Base-by-base conservation (phyloP, 495 filamentous ascomycete species). In the Penicillium daleae region DNA sequence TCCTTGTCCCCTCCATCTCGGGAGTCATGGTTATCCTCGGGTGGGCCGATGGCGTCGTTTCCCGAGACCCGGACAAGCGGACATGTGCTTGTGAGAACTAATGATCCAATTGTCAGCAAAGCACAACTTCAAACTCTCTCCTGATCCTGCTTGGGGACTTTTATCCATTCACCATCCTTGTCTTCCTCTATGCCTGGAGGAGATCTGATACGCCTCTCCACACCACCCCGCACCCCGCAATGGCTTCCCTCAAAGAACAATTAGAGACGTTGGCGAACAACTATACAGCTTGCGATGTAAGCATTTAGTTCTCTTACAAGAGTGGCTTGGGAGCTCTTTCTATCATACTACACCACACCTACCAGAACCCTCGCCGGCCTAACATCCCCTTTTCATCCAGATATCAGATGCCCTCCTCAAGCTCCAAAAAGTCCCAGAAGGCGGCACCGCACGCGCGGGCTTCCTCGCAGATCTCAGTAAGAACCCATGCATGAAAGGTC, bases 381-480 rank as follows among this genome's bases (percentile, higher is more conserved):
- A 33, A 57, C 27, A 57, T 48, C 21, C 39, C 35, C 19, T 6
- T 24, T 15, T 15, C 13, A 54, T 26, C 4, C 51, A 88, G 79
- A 78, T 90, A 58, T 87, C 86, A 44, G 87, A 90, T 66, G 87
- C 85, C 2, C 78, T 90, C 0, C 74, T 87, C 32, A 86, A 85
- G 61, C 74, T 90, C 26, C 82, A 86, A 52, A 81, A 84, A 24
- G 75, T 78, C 1, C 76, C 71, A 7, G 54, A 65, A 33, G 78
- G 77, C 12, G 59, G 57, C 15, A 55, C 67, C 35, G 57, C 71
- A 49, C 67, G 82, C 64, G 86, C 85, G 4, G 87, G 89, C 24
- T 82, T 83, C 64, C 75, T 90, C n/a, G 74, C 81, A 31, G 88
- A 90, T 68, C 76, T 91, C 35, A 63, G 86, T 87, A 71, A 61